These are phyloP conservation scores for Tuber indicum DNA, from an alignment of 495 filamentous ascomycete species.

Conservation along the genomic window DNA sequence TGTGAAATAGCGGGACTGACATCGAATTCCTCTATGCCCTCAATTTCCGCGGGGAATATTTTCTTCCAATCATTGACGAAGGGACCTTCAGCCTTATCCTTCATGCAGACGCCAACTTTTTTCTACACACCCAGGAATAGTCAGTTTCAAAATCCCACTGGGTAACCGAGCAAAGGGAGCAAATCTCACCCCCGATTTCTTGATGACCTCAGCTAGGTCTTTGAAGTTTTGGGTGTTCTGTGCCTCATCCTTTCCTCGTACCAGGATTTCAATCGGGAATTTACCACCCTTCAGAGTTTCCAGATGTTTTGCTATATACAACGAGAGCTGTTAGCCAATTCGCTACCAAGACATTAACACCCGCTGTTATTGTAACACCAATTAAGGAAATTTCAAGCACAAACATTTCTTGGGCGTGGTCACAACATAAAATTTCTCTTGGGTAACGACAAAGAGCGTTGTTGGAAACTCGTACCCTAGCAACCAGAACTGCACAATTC, in stretches of 20 bases:
- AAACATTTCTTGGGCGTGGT: conserved; percentile 96
- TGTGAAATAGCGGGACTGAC: conserved; percentile 72
- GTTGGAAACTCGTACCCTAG: conserved; percentile 98
- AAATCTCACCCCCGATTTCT: conserved; percentile 67
- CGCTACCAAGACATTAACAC: conserved; percentile 7
- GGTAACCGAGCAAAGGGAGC: background rate
- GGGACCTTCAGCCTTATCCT: conserved; percentile 75
- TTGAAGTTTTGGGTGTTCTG: conserved; percentile 81
- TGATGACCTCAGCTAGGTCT: conserved; percentile 76
- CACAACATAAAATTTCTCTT: conserved; percentile 78
- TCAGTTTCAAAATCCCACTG: background rate
- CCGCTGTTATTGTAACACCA: background rate
- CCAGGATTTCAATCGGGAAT: conserved; percentile 78
- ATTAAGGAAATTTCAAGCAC: conserved; percentile 10
- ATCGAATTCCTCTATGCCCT: conserved; percentile 85
- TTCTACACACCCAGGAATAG: conserved; percentile 51
- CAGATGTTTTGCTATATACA: conserved; percentile 71
- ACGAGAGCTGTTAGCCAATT: conserved; percentile 37
- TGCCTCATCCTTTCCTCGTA: conserved; percentile 81
- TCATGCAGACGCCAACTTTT: conserved; percentile 78
- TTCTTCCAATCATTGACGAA: conserved; percentile 97
- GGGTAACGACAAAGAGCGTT: conserved; percentile 84
- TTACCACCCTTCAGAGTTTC: conserved; percentile 88
- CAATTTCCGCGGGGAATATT: conserved; percentile 62
- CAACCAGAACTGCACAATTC: conserved; percentile 74